Evolutionary conservation across 1,284 basidiomycete genomes (phyloP), one percentile per base, ranked within the genome.

Genomic region (Leccinum insigne): DNA sequence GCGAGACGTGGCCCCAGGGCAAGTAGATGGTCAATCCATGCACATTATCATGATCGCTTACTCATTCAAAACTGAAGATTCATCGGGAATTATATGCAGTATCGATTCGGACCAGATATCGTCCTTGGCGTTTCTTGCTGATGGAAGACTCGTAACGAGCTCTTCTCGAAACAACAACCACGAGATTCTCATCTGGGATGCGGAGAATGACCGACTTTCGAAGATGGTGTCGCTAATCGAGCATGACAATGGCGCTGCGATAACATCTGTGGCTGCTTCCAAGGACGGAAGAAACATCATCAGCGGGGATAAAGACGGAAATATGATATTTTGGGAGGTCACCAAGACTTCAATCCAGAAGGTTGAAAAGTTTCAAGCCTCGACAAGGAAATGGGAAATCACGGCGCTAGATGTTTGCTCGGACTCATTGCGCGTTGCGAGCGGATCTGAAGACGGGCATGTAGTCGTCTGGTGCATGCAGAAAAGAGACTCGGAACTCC

Each of bases 401-500:
- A 64, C 40, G 5, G 14, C 60, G 6, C 40, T 69, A n/a, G 67
- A 66, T 21, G 16, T 69, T 2, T 64, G 63, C 4, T 63, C 62
- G 5, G 64, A 64, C 26, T 69, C 67, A 6, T 42, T 21, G 42
- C 35, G 63, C 42, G 26, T 64, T 23, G 64, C 47, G 13, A 56
- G 56, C 29, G 62, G 58, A 13, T 69, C 61, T 5, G 60, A 58
- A 4, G 58, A 69, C 14, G 68, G 68, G 35, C 6, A 57, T 10
- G 38, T 68, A 8, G 21, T 21, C 78, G 72, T 57, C 76, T 77
- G 63, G 67, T 29, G 18, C 23, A 26, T 62, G 9, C 40, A 61
- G 49, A 13, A 3, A 5, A 16, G 42, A 35, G 32, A 61, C 16
- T n/a, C 42, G 8, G 7, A n/a, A 58, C 49, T 11, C 16, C 26